Base-by-base conservation (phyloP, 371 early-diverging fungal genomes). In the Lichtheimia hyalospora region DNA sequence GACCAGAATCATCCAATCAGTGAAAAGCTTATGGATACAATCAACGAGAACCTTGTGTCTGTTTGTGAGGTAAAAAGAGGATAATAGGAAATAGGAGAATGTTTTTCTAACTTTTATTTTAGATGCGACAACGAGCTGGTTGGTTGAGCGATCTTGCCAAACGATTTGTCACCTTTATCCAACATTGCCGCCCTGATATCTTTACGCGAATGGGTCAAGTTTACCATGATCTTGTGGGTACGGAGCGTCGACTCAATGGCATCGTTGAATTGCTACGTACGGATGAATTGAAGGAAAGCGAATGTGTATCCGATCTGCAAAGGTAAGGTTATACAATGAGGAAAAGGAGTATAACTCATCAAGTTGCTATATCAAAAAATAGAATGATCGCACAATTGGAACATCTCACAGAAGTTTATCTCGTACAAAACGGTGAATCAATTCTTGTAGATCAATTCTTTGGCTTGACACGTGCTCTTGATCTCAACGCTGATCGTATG, bases 231-330 rank as follows among this genome's bases (percentile, higher is more conserved):
- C 65, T 93, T 14, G 67, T 84, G 2, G 88, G 86, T 15, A 83
- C 84, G 1, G 93, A 93, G 60, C 71, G 85, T 53, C 42, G 64
- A 52, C 69, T 91, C 54, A 85, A 92, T 65, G 77, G 70, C 3
- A 83, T 92, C 51, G 79, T 93, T 2, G 90, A 90, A 21, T 69
- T 84, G 12, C 58, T 93, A 57, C 88, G 91, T 53, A 84, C 85
- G 39, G 92, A 93, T 60, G 89, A 91, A 49, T 63, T 89, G 56
- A 81, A 83, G 14, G 86, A 90, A 18, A 53, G 66, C 2, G 84
- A 85, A 2, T 78, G 82, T 28, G 66, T 90, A 43, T 60, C 75
- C 15, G 89, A 90, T 63, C 44, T 91, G 44, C 84, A 87, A 48
- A 73, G 85, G 48, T 64, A 64, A 52, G 20, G 40, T 49, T 54